Conservation (phyloP, 306 rosid species). For the Erythrophleum fordii region DNA sequence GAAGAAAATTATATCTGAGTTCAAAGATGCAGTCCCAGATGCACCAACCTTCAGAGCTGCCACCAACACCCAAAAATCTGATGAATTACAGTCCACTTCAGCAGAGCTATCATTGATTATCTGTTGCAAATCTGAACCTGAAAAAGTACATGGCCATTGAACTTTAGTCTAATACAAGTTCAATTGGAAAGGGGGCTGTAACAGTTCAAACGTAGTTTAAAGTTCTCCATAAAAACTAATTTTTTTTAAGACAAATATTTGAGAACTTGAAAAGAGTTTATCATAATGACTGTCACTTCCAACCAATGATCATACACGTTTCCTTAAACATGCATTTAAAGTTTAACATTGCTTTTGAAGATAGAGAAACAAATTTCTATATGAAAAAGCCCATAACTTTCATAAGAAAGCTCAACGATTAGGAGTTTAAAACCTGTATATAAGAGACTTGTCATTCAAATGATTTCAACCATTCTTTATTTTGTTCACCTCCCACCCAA, state of each 20-base stretch:
- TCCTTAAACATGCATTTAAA: constrained; percentile 27
- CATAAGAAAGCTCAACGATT: constrained; percentile 20
- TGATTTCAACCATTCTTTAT: constrained; percentile 1
- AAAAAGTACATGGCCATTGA: constrained; percentile 39
- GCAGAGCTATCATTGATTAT: constrained; percentile 70
- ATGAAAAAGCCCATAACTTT: constrained; percentile 2
- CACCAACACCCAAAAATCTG: constrained; percentile 94
- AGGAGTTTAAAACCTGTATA: constrained; percentile 31
- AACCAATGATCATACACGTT: not conserved
- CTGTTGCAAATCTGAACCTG: constrained; percentile 69
- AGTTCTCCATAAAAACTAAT: constrained; percentile 11
- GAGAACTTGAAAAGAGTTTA: not conserved
- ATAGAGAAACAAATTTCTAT: constrained; percentile 27
- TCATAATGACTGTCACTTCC: constrained; percentile 24
- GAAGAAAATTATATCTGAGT: constrained; percentile 27
- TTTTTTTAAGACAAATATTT: not conserved
- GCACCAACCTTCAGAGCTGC: constrained; percentile 90
- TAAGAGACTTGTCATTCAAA: constrained; percentile 15
- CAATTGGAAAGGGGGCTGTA: constrained; percentile 13
- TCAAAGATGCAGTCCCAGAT: constrained; percentile 24
- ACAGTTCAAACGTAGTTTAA: constrained; percentile 5
- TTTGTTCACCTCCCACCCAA: constrained; percentile 25
- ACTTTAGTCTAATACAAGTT: constrained; percentile 11
- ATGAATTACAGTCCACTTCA: constrained; percentile 81
- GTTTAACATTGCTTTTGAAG: constrained; percentile 27